Evolutionary conservation across 805 yeast species (phyloP).

Genomic region (Ogataea allantospora): DNA sequence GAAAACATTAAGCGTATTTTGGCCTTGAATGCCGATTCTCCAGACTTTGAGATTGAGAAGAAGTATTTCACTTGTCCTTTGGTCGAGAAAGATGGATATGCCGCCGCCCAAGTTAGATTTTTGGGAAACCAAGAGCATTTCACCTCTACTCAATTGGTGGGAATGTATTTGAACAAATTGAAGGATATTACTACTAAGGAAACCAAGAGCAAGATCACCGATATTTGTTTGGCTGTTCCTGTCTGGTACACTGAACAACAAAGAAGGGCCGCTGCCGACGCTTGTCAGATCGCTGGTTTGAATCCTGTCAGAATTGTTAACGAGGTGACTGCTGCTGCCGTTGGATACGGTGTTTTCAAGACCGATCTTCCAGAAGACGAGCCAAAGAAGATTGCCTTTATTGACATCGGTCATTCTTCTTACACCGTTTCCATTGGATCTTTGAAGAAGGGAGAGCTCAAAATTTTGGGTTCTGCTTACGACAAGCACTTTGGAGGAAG

Average conservation of each 20-base stretch:
- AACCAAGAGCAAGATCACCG: conserved; percentile 77
- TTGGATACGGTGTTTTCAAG: conserved; percentile 98
- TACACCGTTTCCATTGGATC: conserved; percentile 88
- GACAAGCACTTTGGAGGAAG: conserved; percentile 99
- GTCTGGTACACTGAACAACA: conserved; percentile 96
- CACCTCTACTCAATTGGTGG: conserved; percentile 86
- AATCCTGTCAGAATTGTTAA: conserved; percentile 98
- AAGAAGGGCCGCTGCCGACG: conserved; percentile 94
- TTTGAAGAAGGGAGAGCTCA: conserved; percentile 94
- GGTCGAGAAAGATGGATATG: conserved; percentile 67
- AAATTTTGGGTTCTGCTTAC: conserved; percentile 85
- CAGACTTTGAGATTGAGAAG: conserved; percentile 74
- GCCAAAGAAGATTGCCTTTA: conserved; percentile 85
- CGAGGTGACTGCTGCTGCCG: conserved; percentile 98
- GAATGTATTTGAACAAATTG: conserved; percentile 92
- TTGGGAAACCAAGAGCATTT: conserved; percentile 75
- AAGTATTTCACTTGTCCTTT: conserved; percentile 72
- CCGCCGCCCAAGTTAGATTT: conserved; percentile 84
- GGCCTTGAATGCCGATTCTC: conserved; percentile 72
- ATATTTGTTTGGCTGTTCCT: conserved; percentile 93
- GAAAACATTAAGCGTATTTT: conserved; percentile 91
- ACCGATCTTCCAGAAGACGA: conserved; percentile 93
- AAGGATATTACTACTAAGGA: conserved; percentile 78
- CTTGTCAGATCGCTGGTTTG: conserved; percentile 92
- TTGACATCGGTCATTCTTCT: conserved; percentile 96